Conservation (phyloP, 257 asterid genomes). For the Capsicum rhomboideum region DNA sequence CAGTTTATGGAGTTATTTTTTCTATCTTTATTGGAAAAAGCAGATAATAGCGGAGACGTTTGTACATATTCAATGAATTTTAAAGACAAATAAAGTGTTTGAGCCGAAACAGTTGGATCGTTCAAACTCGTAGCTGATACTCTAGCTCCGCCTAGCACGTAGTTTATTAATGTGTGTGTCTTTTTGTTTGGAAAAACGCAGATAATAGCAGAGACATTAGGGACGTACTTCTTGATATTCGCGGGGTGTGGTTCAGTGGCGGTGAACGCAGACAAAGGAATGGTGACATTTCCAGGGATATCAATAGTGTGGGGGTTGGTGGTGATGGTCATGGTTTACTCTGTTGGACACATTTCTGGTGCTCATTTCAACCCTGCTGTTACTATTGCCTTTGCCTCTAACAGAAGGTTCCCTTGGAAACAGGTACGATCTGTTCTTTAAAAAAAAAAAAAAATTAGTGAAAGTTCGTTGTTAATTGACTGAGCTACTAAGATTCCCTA, state of each 20-base stretch:
- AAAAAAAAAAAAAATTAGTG: no score
- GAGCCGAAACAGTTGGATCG: no score
- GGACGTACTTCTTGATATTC: constrained; percentile 72
- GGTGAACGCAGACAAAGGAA: constrained; percentile 54
- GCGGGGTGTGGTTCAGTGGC: constrained; percentile 68
- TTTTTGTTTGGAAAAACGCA: background rate
- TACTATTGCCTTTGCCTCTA: constrained; percentile 71
- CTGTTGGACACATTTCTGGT: constrained; percentile 88
- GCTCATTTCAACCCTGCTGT: constrained; percentile 95
- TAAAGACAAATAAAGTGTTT: background rate
- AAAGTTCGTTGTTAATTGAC: no score
- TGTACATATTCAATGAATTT: background rate
- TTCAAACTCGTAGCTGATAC: background rate
- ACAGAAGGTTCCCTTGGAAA: constrained; percentile 77
- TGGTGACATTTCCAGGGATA: constrained; percentile 65
- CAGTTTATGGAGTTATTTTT: no score
- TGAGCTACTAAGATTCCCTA: no score
- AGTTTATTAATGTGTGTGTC: no score
- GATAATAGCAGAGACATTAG: constrained; percentile 75
- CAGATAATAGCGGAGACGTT: no score
- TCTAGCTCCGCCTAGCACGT: background rate
- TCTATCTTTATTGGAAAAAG: no score
- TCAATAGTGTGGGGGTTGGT: constrained; percentile 73
- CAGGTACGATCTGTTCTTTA: no score
- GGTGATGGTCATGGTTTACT: constrained; percentile 80